Conservation (phyloP, 352 stramenopile species). For the Peronosclerospora sorghi region DNA sequence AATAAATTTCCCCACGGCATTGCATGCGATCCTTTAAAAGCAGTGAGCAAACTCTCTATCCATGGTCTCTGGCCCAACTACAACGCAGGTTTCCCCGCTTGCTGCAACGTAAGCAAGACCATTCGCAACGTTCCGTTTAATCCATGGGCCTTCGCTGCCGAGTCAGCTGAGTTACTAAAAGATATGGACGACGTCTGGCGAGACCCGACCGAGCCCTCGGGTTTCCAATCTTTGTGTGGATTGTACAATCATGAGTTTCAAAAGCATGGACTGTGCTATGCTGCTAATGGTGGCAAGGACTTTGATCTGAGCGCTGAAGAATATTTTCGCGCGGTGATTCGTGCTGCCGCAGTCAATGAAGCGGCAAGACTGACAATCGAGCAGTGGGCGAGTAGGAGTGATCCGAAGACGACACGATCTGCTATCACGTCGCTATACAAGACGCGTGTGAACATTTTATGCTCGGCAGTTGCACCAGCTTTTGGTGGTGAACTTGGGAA, state of each 20-base stretch:
- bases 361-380: slow-evolving; percentile 23
- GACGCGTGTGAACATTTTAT: slow-evolving; percentile 28
- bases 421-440: slow-evolving; percentile 26
- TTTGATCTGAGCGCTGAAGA: slow-evolving; percentile 16
- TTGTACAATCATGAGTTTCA: slow-evolving; percentile 86
- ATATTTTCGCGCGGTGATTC: slow-evolving; percentile 26
- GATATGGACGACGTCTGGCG: slow-evolving; percentile 32
- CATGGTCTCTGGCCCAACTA: slow-evolving; percentile 52
- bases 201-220: slow-evolving; percentile 31
- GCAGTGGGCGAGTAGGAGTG: slow-evolving; percentile 12
- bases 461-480: slow-evolving; percentile 14
- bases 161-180: slow-evolving; percentile 21
- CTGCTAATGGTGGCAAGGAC: slow-evolving; percentile 27
- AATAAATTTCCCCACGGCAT: slow-evolving; percentile 34
- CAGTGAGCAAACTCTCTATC: slow-evolving; percentile 26
- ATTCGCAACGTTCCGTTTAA: slow-evolving; percentile 29
- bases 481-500: slow-evolving; percentile 8
- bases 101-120: slow-evolving; percentile 30
- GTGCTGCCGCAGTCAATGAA: slow-evolving; percentile 8
- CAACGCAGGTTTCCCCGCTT: slow-evolving; percentile 24
- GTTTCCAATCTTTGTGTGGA: slow-evolving; percentile 44
- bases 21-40: slow-evolving; percentile 18
- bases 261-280: slow-evolving; percentile 79
- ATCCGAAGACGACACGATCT: slow-evolving; percentile 16
- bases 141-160: slow-evolving; percentile 13